Evolutionary conservation across 2,329 filamentous ascomycete species (phyloP).

Genomic region (Pseudogymnoascus sp.): DNA sequence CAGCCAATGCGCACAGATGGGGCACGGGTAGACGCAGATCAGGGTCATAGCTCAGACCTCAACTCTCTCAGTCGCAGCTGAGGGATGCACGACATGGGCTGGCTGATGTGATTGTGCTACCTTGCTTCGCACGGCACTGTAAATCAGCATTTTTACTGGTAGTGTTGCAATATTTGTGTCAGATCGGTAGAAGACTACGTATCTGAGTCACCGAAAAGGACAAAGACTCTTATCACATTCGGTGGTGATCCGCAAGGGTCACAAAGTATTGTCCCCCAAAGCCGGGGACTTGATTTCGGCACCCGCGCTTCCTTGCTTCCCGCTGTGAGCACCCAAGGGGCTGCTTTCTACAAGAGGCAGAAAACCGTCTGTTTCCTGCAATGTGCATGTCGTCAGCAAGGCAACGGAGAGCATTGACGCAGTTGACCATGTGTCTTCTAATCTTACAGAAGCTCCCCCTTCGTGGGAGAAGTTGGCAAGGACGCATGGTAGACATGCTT

Average conservation of each 20-base stretch:
- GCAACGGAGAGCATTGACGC: neutral
- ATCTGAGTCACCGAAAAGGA: neutral
- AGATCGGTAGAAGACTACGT: neutral
- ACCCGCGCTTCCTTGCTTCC: neutral
- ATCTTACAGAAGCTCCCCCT: neutral
- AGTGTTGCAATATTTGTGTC: neutral
- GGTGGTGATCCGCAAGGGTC: neutral
- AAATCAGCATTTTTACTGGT: neutral
- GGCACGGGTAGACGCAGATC: slow-evolving; percentile 4
- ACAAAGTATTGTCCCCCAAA: neutral
- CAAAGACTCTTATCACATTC: neutral
- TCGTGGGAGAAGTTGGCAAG: neutral
- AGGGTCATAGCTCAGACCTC: neutral
- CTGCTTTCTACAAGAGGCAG: neutral
- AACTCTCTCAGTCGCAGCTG: neutral
- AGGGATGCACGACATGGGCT: neutral
- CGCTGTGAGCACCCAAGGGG: neutral
- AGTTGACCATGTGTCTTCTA: neutral
- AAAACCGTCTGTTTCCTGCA: neutral
- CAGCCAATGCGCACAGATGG: neutral
- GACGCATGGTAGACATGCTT: slow-evolving; percentile 4
- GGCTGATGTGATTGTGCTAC: slow-evolving; percentile 2
- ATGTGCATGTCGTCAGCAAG: neutral
- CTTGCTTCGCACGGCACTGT: neutral
- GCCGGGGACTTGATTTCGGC: neutral